Evolutionary conservation across 192 early-diverging fungal species (phyloP).

Genomic region (Paraglomus brasilianum): DNA sequence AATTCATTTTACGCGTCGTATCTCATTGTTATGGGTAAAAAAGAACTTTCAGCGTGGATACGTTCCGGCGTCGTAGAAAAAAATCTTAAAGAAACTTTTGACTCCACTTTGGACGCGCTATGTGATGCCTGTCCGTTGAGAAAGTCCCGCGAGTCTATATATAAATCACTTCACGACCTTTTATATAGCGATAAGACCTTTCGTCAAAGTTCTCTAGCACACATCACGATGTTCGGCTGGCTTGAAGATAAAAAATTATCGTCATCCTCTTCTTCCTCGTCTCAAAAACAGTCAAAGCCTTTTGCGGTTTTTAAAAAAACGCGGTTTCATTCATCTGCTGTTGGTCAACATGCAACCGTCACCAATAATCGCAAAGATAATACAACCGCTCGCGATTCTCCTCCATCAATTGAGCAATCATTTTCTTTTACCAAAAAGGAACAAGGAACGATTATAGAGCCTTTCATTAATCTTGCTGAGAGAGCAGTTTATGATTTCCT

Average conservation of each 20-base stretch:
- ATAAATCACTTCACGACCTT: constrained; percentile 13
- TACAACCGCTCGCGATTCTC: neutral
- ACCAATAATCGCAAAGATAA: constrained; percentile 4
- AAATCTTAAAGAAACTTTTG: constrained; percentile 21
- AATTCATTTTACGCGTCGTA: neutral
- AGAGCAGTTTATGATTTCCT: constrained; percentile 19
- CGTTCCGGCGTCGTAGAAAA: constrained; percentile 9
- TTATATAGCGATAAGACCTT: constrained; percentile 12
- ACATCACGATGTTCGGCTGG: constrained; percentile 5
- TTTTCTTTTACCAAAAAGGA: constrained; percentile 27
- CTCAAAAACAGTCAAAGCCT: constrained; percentile 12
- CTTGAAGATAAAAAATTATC: constrained; percentile 19
- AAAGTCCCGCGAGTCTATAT: neutral
- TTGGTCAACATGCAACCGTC: neutral
- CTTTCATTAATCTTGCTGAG: constrained; percentile 26
- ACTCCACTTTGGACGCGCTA: constrained; percentile 18
- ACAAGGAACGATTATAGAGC: constrained; percentile 23
- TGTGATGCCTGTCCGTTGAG: constrained; percentile 23
- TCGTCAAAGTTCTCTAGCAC: constrained; percentile 1
- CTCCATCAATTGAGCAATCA: constrained; percentile 9
- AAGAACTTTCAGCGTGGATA: constrained; percentile 23
- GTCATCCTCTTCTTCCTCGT: neutral
- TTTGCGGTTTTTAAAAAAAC: constrained; percentile 27
- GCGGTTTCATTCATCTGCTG: constrained; percentile 21
- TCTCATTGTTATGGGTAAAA: constrained; percentile 28